Base-by-base conservation (phyloP, 345 rosid genomes). In the Gossypium longicalyx region DNA sequence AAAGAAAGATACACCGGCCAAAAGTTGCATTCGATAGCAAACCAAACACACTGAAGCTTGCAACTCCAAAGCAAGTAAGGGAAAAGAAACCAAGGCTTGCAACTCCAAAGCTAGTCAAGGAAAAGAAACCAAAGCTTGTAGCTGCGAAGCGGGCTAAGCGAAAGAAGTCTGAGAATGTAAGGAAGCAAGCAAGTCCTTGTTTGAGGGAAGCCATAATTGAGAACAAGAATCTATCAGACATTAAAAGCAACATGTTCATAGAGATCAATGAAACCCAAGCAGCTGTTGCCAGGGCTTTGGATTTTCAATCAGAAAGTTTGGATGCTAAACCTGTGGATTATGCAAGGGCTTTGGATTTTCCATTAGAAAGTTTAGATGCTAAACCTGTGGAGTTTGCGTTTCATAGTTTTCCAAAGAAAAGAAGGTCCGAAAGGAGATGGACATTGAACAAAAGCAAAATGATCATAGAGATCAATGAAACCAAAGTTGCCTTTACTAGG, bases 1-100 rank as follows among this genome's bases (percentile, higher is more conserved):
- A 44, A 16, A 68, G 22, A 75, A 80, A 81, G 72, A 81, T 64
- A 68, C 80, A 77, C 16, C 80, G 79, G 45, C 83, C 86, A 0
- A 81, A 72, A 64, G 81, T 85, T 2, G 70, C 70, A 3, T 60
- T 58, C 9, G 86, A 82, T 12, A 48, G 54, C 19, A 73, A 49
- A 66, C 49, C 1, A 62, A 54, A 4, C 7, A 17, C 53, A 68
- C 79, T 41, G 4, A 63, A 62, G 17, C 34, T 0, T 59, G 34
- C 63, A 63, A 63, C 49, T n/a, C 49, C 49, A 19, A 19, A 43
- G 17, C 44, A 15, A 47, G 56, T 6, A 47, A 67, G 11, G 56
- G 53, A 44, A 45, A 20, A 22, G 25, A 71, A 54, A 47, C 64
- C 62, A 66, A 12, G 25, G 45, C 12, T 9, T 63, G 49, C 69